Evolutionary conservation across 177 flowering plant genomes (phyloP), one percentile per base, ranked within the genome.

Genomic region (Vitis hybrid): DNA sequence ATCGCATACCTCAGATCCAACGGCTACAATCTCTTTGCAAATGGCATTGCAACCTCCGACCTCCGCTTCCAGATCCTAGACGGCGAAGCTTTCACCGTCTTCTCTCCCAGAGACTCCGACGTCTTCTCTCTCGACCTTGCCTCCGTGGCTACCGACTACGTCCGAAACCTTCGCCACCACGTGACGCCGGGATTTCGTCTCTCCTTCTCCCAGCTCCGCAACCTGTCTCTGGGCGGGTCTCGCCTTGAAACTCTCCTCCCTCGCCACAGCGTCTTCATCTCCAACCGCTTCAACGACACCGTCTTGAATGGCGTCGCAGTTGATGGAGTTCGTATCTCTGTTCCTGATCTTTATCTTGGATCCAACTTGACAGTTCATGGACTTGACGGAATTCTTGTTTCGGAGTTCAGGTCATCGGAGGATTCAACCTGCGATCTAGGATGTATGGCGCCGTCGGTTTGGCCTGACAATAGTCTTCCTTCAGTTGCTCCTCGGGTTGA

Each of bases 21-120:
- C 51, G 75, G 74, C 72, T 78, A 77, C 78, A 64, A 59, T 17
- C 82, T 83, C 74, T 79, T 79, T 77, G 66, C 72, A 49, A 85
- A 85, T 81, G 84, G 85, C 76, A 68, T 83, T 59, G 59, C 72
- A 67, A 75, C 86, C 32, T 85, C 86, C 51, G 80, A 83, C 49
- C 74, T 85, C 72, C 76, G 62, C 52, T 74, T 45, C 73, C 74
- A 66, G 18, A 72, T 82, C 69, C 71, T 80, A 67, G 56, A 73
- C 54, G 30, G 64, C 64, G 17, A 56, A 39, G 13, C 58, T 13
- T 76, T 77, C 78, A 81, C 88, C 23, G 49, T 83, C 61, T 72
- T 82, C 70, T 63, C 81, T 3, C 84, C 83, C 1, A 21, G 65
- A 0, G 78, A 78, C 75, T 54, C 70, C 26, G 58, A 72, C 12